Percentiles rank a stretch among this genome's conserved stretches.
These are phyloP conservation scores for Ogataea nonfermentans DNA, from an alignment of 805 yeast species.

Conservation along the genomic window DNA sequence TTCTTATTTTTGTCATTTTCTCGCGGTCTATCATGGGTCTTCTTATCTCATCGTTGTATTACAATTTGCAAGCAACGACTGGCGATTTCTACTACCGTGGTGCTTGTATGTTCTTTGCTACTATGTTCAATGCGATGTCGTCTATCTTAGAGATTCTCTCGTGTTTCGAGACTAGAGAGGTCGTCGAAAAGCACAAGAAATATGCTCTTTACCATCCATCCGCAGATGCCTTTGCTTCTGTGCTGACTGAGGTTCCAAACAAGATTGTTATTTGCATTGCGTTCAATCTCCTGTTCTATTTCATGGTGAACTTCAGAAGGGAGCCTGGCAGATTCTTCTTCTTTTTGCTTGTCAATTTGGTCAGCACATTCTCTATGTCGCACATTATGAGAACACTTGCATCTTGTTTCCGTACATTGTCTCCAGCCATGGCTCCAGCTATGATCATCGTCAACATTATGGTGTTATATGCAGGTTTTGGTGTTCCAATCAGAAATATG, in stretches of 20 bases:
- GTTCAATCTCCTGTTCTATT: conserved; percentile 52
- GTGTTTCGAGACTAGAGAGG: conserved; percentile 52
- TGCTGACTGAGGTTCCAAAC: conserved; percentile 57
- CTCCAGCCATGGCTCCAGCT: conserved; percentile 60
- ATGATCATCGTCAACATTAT: conserved; percentile 47
- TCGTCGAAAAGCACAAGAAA: conserved; percentile 57
- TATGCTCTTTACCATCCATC: conserved; percentile 57
- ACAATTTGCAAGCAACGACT: conserved; percentile 44
- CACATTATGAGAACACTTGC: conserved; percentile 55
- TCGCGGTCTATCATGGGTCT: conserved; percentile 54
- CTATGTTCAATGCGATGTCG: conserved; percentile 60
- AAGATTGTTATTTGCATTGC: conserved; percentile 42
- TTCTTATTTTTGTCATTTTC: conserved; percentile 40
- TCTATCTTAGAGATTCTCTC: conserved; percentile 58
- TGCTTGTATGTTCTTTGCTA: conserved; percentile 66
- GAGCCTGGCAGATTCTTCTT: conserved; percentile 54
- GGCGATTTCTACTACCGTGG: conserved; percentile 53
- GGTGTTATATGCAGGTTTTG: conserved; percentile 56
- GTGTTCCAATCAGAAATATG: conserved; percentile 54
- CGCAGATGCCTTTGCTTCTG: conserved; percentile 61
- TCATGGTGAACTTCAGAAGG: conserved; percentile 52
- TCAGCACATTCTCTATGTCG: conserved; percentile 51
- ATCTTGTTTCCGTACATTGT: conserved; percentile 43
- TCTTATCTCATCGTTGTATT: conserved; percentile 56
- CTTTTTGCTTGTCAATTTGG: conserved; percentile 42